Evolutionary conservation across 2,329 filamentous ascomycete genomes (phyloP).

Genomic region (Drechslera avenae): DNA sequence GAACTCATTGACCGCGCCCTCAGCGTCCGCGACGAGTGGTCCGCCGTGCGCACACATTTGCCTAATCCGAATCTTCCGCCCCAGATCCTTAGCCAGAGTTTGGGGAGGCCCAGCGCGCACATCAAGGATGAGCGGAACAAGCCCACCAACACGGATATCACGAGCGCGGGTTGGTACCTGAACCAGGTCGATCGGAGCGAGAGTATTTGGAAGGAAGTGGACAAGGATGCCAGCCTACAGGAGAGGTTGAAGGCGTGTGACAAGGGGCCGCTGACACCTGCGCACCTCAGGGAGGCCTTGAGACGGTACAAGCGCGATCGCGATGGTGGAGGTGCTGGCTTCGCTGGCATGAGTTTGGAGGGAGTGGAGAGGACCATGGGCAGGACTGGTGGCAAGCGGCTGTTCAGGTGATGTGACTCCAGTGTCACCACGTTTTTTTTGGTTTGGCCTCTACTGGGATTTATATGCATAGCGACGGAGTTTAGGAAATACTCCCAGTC

Average conservation of each 20-base stretch:
- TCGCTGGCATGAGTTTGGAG: slow-evolving; percentile 56
- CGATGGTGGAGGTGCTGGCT: slow-evolving; percentile 65
- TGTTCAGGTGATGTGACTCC: slow-evolving; percentile 48
- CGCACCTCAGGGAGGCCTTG: slow-evolving; percentile 75
- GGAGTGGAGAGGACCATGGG: slow-evolving; percentile 53
- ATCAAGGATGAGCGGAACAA: slow-evolving; percentile 34
- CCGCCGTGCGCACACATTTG: slow-evolving; percentile 52
- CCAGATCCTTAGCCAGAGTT: slow-evolving; percentile 30
- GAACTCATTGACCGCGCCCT: slow-evolving; percentile 76
- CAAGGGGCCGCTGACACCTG: slow-evolving; percentile 68
- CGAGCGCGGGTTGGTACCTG: slow-evolving; percentile 30
- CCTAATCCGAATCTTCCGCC: slow-evolving; percentile 40
- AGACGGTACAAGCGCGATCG: slow-evolving; percentile 68
- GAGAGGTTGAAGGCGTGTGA: slow-evolving; percentile 43
- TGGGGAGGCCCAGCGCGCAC: slow-evolving; percentile 39
- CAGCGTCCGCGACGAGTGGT: slow-evolving; percentile 73
- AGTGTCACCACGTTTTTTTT: too few relatives aligned
- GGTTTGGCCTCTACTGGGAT: too few relatives aligned
- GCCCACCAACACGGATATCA: slow-evolving; percentile 37
- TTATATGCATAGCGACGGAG: slow-evolving; percentile 19
- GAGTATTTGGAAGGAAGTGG: slow-evolving; percentile 37
- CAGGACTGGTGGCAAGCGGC: slow-evolving; percentile 52
- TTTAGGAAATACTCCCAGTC: slow-evolving; percentile 3
- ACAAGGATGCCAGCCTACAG: slow-evolving; percentile 28
- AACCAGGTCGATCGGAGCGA: slow-evolving; percentile 31